These are phyloP conservation scores for Nannochloropsis gaditana DNA, from an alignment of 108 stramenopile species.

Conservation along the genomic window DNA sequence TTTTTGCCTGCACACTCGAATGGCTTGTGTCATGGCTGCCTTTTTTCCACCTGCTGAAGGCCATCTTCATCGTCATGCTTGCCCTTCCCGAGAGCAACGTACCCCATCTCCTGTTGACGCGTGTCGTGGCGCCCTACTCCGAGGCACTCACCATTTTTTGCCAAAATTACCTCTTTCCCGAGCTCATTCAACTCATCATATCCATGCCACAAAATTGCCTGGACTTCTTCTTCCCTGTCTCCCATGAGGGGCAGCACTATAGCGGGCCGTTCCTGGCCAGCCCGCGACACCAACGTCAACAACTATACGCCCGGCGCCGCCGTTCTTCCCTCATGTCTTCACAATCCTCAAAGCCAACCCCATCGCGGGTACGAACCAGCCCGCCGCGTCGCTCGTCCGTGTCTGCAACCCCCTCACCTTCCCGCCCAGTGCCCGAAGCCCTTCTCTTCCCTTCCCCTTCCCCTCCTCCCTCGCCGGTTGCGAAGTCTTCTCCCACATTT, in stretches of 20 bases:
- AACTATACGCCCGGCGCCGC: neutral
- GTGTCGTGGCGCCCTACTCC: neutral
- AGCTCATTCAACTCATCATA: neutral
- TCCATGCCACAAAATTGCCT: neutral
- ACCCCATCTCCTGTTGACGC: neutral
- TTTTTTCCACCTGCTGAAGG: neutral
- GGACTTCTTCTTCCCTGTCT: neutral
- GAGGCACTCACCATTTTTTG: neutral
- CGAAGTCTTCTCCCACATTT: neutral
- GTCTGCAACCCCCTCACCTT: neutral
- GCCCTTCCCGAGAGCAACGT: neutral
- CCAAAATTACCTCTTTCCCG: neutral
- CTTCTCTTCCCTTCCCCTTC: neutral
- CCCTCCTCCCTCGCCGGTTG: neutral
- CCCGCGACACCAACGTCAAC: neutral
- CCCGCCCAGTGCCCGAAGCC: neutral
- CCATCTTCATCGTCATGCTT: neutral
- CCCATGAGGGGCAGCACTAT: neutral
- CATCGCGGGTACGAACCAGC: neutral
- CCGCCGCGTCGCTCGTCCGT: neutral
- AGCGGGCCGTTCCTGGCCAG: neutral
- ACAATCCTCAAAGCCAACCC: neutral
- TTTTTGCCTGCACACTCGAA: neutral
- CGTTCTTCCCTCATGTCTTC: neutral
- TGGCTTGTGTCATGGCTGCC: constrained; percentile 11